Percentiles rank a stretch among this genome's conserved stretches.
Evolutionary conservation across 192 early-diverging fungal species (phyloP).

Genomic region (Lunasporangiospora selenospora): DNA sequence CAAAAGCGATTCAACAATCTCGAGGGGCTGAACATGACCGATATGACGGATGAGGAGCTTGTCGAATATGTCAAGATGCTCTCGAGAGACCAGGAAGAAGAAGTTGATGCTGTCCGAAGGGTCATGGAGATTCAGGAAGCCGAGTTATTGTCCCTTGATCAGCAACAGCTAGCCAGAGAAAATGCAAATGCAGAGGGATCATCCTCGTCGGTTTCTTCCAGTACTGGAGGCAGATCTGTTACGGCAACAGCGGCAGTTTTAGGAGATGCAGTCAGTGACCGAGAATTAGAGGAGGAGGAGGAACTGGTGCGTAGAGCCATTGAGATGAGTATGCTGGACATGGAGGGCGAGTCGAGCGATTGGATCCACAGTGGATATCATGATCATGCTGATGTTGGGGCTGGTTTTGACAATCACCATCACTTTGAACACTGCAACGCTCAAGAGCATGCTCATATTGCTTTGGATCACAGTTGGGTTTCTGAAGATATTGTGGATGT

Average conservation of each 20-base stretch:
- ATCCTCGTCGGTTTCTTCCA: background rate
- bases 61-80: conserved; percentile 65
- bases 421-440: background rate
- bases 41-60: conserved; percentile 62
- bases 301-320: conserved; percentile 37
- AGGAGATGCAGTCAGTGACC: conserved; percentile 6
- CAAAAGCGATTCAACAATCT: conserved; percentile 38
- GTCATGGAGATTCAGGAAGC: conserved; percentile 19
- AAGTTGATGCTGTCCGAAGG: conserved; percentile 1
- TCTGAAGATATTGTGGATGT: conserved; percentile 25
- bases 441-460: too few relatives aligned
- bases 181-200: too few relatives aligned
- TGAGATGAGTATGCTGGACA: conserved; percentile 34
- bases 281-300: conserved; percentile 38
- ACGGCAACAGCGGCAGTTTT: background rate
- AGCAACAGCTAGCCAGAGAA: too few relatives aligned
- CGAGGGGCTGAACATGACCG: conserved; percentile 47
- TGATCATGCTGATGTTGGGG: too few relatives aligned
- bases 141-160: too few relatives aligned
- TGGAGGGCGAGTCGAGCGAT: background rate
- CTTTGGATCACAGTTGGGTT: conserved; percentile 25
- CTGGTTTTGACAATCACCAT: background rate
- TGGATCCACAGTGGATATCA: background rate
- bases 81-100: conserved; percentile 38
- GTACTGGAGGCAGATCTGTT: background rate